Evolutionary conservation across 108 stramenopile species (phyloP), one percentile per base, ranked within the genome.

Genomic region (Fistulifera pelliculosa): DNA sequence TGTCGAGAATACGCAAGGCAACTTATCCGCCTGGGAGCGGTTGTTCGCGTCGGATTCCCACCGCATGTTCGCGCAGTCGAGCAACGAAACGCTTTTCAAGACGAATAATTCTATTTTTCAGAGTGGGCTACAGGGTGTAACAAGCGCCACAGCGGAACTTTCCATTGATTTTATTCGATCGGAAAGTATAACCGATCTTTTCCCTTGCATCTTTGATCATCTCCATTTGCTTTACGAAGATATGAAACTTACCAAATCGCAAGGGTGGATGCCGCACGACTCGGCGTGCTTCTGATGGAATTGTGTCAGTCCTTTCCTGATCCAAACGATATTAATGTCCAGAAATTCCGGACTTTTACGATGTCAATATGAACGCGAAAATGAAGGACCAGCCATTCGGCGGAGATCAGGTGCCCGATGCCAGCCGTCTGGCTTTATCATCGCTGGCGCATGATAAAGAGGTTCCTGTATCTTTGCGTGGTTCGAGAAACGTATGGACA

Each of bases 141-240:
- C 27, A 11, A 16, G 17, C 1, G 39, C 21, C 26, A 14, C 28
- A 19, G 41, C 22, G 2, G 40, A 41, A 13, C 1, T 41, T 24
- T 5, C n/a, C 1, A 15, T 12, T 41, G 40, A 21, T 41, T 41
- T 52, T 56, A 59, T 26, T 16, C 16, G 43, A 14, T 1, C 25
- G 18, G 27, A 38, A 26, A 53, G 35, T 21, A 27, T 16, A 38
- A 10, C 2, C 18, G 49, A 58, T 50, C 57, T 61, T 35, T 35
- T 35, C 31, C 31, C 28, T 10, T 22, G 42, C 0, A 56, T 92
- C 40, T 85, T 87, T 64, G 79, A 82, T 68, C 54, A 79, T 0
- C 43, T 92, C 41, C 84, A 85, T 56, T 58, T 76, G 7, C 51
- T 92, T 17, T 83, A 81, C 41, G 83, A 92, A 54, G 86, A 92